Evolutionary conservation across 106 monocot genomes (phyloP).

Genomic region (Narthecium ossifragum): DNA sequence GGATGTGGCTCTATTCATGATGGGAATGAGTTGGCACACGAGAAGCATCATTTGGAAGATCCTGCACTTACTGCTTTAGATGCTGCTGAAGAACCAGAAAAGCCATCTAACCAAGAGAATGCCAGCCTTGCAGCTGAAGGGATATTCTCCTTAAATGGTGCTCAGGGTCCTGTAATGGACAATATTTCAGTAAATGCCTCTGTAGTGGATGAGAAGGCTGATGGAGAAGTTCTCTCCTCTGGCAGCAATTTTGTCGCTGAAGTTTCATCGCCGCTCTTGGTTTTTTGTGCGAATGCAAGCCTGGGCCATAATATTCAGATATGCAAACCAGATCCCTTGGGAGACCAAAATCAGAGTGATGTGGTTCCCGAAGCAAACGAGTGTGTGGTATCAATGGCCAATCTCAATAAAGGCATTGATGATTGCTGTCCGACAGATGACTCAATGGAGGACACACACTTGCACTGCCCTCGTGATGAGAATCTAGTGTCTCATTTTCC

Average conservation of each 20-base stretch:
- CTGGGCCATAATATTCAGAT: background rate
- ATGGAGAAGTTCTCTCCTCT: too few species aligned
- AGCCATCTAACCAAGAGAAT: background rate
- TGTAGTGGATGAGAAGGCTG: constrained; percentile 4
- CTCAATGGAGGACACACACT: background rate
- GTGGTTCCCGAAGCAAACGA: constrained; percentile 7
- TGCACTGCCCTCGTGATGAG: constrained; percentile 8
- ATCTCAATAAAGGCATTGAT: constrained; percentile 5
- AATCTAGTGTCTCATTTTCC: constrained; percentile 9
- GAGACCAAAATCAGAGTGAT: constrained; percentile 9
- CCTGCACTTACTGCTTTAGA: background rate
- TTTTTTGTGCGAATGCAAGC: constrained; percentile 1
- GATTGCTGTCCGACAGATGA: constrained; percentile 7
- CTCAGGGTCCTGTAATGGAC: background rate
- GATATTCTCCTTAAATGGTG: background rate
- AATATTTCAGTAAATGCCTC: background rate
- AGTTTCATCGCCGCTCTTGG: too few species aligned
- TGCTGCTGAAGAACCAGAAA: constrained; percentile 15
- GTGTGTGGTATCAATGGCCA: constrained; percentile 1
- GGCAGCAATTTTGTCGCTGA: too few species aligned
- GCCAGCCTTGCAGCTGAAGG: background rate
- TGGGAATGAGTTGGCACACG: constrained; percentile 1
- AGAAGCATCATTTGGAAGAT: constrained; percentile 1
- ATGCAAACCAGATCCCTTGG: constrained; percentile 1
- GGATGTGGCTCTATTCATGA: background rate